phyloP scores from a whole-genome alignment of 176 grass and related monocot genomes.

The Triticum dicoccoides region DNA sequence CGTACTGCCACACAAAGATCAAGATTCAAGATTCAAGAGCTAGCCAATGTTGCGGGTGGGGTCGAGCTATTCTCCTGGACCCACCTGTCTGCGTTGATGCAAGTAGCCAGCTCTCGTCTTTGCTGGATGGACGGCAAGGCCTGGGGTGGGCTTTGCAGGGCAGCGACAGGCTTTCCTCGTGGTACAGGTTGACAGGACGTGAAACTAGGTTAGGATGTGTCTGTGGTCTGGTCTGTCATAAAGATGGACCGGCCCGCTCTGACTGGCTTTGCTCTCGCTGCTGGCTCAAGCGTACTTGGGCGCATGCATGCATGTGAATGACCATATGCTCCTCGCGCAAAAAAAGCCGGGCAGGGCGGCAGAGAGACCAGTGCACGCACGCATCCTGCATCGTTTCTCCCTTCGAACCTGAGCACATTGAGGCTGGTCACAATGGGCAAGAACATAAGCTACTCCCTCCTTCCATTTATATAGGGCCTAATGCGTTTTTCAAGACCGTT shows the following conservation, averaged over 20 bases:
- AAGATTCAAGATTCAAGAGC: not conserved
- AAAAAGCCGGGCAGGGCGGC: slow-evolving; percentile 21
- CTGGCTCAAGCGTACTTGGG: slow-evolving; percentile 25
- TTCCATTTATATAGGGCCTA: too few relatives aligned
- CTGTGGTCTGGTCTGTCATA: slow-evolving; percentile 5
- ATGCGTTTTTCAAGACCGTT: too few relatives aligned
- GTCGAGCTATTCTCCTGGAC: not conserved
- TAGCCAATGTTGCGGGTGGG: not conserved
- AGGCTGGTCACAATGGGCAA: too few relatives aligned
- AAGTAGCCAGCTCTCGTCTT: not conserved
- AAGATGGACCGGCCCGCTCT: not conserved
- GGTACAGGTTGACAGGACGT: slow-evolving; percentile 54
- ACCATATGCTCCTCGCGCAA: slow-evolving; percentile 40
- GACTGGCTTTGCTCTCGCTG: not conserved
- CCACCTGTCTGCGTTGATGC: not conserved
- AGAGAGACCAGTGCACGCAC: not conserved
- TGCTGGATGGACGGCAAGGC: not conserved
- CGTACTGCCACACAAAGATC: not conserved
- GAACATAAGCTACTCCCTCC: too few relatives aligned
- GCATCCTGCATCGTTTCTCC: not conserved
- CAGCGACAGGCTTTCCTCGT: slow-evolving; percentile 35
- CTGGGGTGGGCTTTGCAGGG: not conserved
- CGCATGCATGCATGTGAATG: slow-evolving; percentile 39
- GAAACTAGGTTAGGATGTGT: slow-evolving; percentile 43
- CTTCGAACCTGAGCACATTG: not conserved